phyloP scores from a whole-genome alignment of 2,329 filamentous ascomycete genomes.

The Aspergillus eucalypticola region DNA sequence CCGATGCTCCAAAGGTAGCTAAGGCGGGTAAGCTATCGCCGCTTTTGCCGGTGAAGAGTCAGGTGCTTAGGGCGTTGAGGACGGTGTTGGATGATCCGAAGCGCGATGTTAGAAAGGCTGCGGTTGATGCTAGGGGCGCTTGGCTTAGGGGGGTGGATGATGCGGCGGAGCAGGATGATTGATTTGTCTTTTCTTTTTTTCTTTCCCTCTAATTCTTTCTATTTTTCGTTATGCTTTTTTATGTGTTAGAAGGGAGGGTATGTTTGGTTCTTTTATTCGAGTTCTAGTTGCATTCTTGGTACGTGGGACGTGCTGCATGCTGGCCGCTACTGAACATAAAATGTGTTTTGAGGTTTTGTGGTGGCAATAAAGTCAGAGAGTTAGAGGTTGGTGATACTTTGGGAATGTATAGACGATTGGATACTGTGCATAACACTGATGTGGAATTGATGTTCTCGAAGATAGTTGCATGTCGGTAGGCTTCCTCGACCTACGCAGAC shows the following conservation, averaged over 20 bases:
- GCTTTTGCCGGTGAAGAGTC: conserved; percentile 57
- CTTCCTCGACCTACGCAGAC: not conserved
- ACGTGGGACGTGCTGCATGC: no score
- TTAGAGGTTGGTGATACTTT: no score
- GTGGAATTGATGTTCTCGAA: not conserved
- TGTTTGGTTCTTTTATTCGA: conserved; percentile 1
- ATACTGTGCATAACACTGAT: not conserved
- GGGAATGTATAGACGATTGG: not conserved
- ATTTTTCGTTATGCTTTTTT: not conserved
- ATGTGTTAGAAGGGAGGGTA: not conserved
- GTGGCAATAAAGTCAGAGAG: not conserved
- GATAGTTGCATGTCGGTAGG: not conserved
- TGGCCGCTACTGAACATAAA: not conserved
- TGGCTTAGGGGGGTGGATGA: conserved; percentile 62
- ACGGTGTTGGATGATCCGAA: conserved; percentile 63
- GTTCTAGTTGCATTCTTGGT: not conserved
- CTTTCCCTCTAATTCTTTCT: not conserved
- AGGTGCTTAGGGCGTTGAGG: conserved; percentile 58
- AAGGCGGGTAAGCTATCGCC: conserved; percentile 39
- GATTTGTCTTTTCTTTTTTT: conserved; percentile 11
- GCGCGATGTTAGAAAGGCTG: conserved; percentile 62
- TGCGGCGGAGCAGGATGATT: conserved; percentile 57
- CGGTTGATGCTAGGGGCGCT: conserved; percentile 61
- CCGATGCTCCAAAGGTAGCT: conserved; percentile 25
- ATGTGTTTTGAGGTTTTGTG: no score